Conservation (phyloP, 2,329 filamentous ascomycete species). For the Pyricularia grisea region DNA sequence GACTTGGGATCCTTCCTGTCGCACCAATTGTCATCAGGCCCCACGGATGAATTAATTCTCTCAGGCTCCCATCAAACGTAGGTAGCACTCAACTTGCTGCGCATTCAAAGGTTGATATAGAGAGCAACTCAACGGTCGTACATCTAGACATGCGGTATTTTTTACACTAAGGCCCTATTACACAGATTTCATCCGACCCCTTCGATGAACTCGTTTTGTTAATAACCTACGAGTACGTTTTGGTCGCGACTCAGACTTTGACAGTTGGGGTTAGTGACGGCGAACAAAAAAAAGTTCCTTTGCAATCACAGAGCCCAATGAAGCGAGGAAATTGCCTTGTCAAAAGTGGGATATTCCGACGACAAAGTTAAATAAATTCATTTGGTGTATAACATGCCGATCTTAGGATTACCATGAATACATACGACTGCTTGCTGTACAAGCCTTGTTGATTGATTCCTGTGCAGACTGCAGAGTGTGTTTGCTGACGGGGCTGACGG, state of each 20-base stretch:
- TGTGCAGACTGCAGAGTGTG: too few species aligned
- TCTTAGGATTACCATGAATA: not conserved
- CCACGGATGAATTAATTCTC: not conserved
- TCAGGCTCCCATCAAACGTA: not conserved
- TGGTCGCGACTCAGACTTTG: not conserved
- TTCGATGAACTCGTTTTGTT: not conserved
- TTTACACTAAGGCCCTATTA: not conserved
- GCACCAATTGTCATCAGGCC: not conserved
- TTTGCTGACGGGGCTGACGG: not conserved
- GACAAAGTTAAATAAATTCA: not conserved
- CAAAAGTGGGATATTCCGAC: not conserved
- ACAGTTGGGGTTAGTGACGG: not conserved
- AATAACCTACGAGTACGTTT: not conserved
- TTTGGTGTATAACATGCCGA: not conserved
- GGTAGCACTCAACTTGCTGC: not conserved
- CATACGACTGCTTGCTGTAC: not conserved
- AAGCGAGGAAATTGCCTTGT: not conserved
- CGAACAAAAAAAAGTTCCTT: not conserved
- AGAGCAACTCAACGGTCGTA: too few species aligned
- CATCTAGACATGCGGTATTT: not conserved
- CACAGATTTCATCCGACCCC: not conserved
- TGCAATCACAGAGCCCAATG: not conserved
- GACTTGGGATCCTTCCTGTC: not conserved
- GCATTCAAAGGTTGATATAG: not conserved
- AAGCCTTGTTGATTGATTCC: not conserved